These are phyloP conservation scores for Plasmodium yoelii DNA, from an alignment of 169 alveolate species.

Conservation along the genomic window DNA sequence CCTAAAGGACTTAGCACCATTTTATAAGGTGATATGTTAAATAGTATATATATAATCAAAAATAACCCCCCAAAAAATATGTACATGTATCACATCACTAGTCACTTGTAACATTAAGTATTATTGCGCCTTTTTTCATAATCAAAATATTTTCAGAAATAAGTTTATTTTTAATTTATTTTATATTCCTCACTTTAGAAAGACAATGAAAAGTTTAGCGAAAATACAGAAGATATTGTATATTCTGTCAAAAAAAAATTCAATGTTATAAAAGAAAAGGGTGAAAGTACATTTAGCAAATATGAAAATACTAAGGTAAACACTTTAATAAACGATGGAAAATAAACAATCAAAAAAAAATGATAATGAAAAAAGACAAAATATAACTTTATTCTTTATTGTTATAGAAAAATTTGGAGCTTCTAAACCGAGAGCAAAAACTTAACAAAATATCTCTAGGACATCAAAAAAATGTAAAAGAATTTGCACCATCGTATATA, in stretches of 20 bases:
- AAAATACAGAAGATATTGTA: slow-evolving; percentile 65
- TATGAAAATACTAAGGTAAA: slow-evolving; percentile 61
- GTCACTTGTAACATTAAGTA: no score
- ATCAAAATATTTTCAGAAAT: no score
- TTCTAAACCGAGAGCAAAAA: slow-evolving; percentile 52
- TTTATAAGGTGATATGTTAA: slow-evolving; percentile 22
- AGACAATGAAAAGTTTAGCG: slow-evolving; percentile 71
- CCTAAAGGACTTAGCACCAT: slow-evolving; percentile 63
- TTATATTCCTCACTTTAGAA: slow-evolving; percentile 17
- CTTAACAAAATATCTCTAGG: slow-evolving; percentile 48
- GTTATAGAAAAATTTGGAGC: slow-evolving; percentile 44
- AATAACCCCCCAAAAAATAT: background rate
- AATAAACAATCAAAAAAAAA: background rate
- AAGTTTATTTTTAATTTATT: background rate
- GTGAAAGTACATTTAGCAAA: slow-evolving; percentile 37
- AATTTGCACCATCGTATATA: background rate
- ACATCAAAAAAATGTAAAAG: slow-evolving; percentile 68
- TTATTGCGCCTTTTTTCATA: no score
- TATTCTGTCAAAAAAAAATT: slow-evolving; percentile 67
- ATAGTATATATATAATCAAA: background rate
- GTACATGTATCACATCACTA: no score
- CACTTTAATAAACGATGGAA: background rate
- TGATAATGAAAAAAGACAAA: background rate
- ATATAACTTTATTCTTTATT: background rate
- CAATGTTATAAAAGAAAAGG: slow-evolving; percentile 54